Evolutionary conservation across 441 rosid species (phyloP), one percentile per base, ranked within the genome.

Genomic region (Gossypium laxum): DNA sequence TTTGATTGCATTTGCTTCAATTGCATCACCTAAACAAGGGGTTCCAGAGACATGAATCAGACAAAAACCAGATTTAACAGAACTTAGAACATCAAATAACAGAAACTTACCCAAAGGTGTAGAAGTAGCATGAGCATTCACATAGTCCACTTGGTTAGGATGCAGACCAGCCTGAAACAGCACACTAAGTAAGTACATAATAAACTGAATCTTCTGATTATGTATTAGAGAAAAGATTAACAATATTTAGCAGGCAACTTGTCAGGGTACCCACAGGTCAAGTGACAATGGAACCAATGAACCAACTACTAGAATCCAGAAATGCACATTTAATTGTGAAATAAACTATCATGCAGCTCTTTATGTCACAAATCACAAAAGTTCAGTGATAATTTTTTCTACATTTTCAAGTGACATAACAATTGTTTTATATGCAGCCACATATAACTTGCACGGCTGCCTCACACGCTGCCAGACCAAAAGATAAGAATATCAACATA

Each of bases 121-220:
- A 41, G 97, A 93, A 50, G 96, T 93, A 26, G 98, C 98, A 86
- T 93, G 98, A 15, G 98, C 93, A 65, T 93, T 93, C 58, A 91
- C 75, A 71, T 93, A 93, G 80, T 88, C 93, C 69, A 93, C 92
- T 80, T 91, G 92, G 74, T 78, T 74, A 51, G 93, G 86, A 55
- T 72, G 84, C 75, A 93, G 81, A 75, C 91, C 92, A 45, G 97
- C 85, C 96, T 93, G 87, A 81, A 78, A 75, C 8, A 11, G 61
- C 67, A 69, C 52, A 43, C 67, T 74, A 72, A 65, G 30, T 17
- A 70, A 77, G 48, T 26, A 30, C 22, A 57, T 15, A 38, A 57
- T 54, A 71, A 76, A 70, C 32, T 21, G 58, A 65, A 72, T 28
- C 43, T 22, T 15, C 19, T 15, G 0, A 7, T 11, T 0, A 54